Conservation (phyloP, 1,139 yeast genomes). For the Candida smagusa region DNA sequence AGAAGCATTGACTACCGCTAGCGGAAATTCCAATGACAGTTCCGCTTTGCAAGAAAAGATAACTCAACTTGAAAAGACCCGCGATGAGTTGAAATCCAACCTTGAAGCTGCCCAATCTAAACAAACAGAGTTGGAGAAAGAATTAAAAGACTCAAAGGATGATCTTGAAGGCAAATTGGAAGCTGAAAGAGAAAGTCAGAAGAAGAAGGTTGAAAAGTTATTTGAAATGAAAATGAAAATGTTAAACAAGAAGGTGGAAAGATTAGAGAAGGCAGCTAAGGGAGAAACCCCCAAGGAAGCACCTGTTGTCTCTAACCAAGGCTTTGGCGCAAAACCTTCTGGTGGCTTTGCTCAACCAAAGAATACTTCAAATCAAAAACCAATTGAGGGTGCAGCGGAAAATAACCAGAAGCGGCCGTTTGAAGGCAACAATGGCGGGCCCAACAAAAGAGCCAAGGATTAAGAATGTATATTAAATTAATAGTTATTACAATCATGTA, state of each 20-base stretch:
- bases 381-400: not conserved
- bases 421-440: conserved; percentile 4
- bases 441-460: conserved; percentile 9
- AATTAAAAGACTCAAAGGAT: conserved; percentile 18
- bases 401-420: conserved; percentile 9
- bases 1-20: conserved; percentile 1
- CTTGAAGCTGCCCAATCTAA: conserved; percentile 1
- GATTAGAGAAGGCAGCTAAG: conserved; percentile 21
- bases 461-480: conserved; percentile 1
- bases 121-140: conserved; percentile 12
- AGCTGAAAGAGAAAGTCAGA: conserved; percentile 28
- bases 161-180: conserved; percentile 29
- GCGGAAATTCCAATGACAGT: not conserved
- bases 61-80: not conserved
- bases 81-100: not conserved
- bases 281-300: not conserved
- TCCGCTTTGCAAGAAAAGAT: not conserved
- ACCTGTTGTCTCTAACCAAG: not conserved
- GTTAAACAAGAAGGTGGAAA: conserved; percentile 43
- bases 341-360: not conserved
- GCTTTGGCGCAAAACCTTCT: not conserved
- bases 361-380: not conserved
- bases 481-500: not conserved
- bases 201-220: conserved; percentile 36
- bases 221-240: conserved; percentile 41